A percentile compares a stretch with the other conserved stretches of the same genome.
These are phyloP conservation scores for Athelia sp. DNA, from an alignment of 1,284 basidiomycete species.

Conservation along the genomic window DNA sequence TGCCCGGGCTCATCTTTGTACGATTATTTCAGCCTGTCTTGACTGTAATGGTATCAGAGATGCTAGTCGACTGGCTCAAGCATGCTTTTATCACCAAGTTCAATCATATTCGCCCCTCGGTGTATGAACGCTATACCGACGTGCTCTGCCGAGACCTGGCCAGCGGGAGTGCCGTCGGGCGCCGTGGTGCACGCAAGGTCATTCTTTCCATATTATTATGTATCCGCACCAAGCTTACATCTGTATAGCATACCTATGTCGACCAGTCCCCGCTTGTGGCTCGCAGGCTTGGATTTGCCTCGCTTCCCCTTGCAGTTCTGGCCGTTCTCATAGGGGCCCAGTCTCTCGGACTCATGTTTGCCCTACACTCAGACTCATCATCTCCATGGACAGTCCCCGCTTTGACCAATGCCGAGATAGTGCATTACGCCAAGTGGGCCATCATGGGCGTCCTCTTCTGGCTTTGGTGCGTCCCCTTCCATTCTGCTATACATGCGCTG, in stretches of 20 bases:
- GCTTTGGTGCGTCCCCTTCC: conserved; percentile 61
- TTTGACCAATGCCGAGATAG: conserved; percentile 41
- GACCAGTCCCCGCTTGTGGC: conserved; percentile 96
- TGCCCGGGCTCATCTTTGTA: neutral
- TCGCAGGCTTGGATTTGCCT: conserved; percentile 89
- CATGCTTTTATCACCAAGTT: conserved; percentile 99
- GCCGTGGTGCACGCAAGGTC: conserved; percentile 68
- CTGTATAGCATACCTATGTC: conserved; percentile 75
- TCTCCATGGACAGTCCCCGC: conserved; percentile 39
- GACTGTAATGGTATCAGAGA: conserved; percentile 89
- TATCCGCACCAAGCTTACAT: neutral
- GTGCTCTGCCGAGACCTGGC: conserved; percentile 94
- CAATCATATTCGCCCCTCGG: conserved; percentile 90
- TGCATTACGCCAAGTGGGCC: conserved; percentile 58
- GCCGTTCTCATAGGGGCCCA: conserved; percentile 87
- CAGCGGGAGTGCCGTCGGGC: conserved; percentile 69
- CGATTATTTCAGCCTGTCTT: conserved; percentile 69
- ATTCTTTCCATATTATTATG: conserved; percentile 4
- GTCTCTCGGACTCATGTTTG: conserved; percentile 62
- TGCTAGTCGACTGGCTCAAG: conserved; percentile 98
- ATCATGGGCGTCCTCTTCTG: conserved; percentile 70
- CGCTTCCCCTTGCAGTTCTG: conserved; percentile 88
- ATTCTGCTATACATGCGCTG: neutral
- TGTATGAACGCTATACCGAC: conserved; percentile 95
- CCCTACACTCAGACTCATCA: conserved; percentile 37